A percentile compares a stretch with the other conserved stretches of the same genome.
These are phyloP conservation scores for Priceomyces carsonii DNA, from an alignment of 805 yeast genomes.

Conservation along the genomic window DNA sequence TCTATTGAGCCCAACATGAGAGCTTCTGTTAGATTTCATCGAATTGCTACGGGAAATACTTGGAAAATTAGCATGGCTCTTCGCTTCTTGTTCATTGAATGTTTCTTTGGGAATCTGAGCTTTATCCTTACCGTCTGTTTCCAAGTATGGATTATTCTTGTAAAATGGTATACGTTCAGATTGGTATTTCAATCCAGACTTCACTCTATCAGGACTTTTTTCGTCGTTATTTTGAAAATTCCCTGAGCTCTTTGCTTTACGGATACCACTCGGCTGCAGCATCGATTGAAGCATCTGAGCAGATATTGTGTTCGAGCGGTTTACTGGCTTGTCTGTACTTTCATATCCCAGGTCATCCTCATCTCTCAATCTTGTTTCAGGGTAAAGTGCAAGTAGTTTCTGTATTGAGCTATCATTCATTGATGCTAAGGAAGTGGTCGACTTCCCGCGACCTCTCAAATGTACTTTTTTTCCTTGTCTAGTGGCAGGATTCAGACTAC, in stretches of 20 bases:
- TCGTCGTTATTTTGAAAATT: conserved; percentile 23
- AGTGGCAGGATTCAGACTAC: conserved; percentile 11
- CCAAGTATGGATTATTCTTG: conserved; percentile 28
- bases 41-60: conserved; percentile 16
- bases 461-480: conserved; percentile 6
- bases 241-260: conserved; percentile 38
- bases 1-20: conserved; percentile 39
- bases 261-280: conserved; percentile 11
- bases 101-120: conserved; percentile 2
- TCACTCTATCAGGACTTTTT: conserved; percentile 8
- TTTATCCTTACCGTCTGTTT: too few relatives aligned
- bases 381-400: conserved; percentile 4
- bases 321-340: conserved; percentile 2
- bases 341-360: conserved; percentile 11
- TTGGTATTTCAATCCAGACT: conserved; percentile 13
- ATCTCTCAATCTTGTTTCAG: conserved; percentile 14
- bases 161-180: conserved; percentile 23
- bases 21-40: conserved; percentile 28
- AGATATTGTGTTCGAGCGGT: too few relatives aligned
- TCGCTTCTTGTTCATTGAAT: too few relatives aligned
- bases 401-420: conserved; percentile 4
- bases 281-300: too few relatives aligned
- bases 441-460: conserved; percentile 15
- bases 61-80: conserved; percentile 37
- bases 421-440: conserved; percentile 20